These are phyloP conservation scores for Spiromastix sp. DNA, from an alignment of 2,329 filamentous ascomycete genomes.

Conservation along the genomic window DNA sequence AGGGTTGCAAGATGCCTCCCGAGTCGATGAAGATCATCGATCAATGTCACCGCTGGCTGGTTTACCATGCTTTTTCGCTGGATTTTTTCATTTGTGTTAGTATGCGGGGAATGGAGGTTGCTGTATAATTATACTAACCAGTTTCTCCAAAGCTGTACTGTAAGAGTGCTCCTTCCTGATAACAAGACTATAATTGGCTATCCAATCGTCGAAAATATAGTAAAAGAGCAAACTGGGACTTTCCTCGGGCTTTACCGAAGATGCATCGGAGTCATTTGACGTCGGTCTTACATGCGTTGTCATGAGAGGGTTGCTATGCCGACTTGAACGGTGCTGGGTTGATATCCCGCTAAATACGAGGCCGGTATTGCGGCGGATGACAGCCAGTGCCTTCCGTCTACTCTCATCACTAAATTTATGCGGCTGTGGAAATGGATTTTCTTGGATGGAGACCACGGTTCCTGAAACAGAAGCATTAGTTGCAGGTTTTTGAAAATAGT, in stretches of 20 bases:
- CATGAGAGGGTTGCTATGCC: conserved; percentile 41
- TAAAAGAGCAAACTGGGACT: conserved; percentile 54
- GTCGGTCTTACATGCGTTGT: conserved; percentile 36
- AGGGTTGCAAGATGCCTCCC: conserved; percentile 51
- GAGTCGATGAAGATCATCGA: conserved; percentile 47
- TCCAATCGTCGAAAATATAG: conserved; percentile 59
- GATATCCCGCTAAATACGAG: conserved; percentile 54
- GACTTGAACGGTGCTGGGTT: conserved; percentile 36
- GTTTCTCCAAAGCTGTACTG: conserved; percentile 36
- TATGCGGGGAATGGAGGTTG: neutral
- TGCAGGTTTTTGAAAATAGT: neutral
- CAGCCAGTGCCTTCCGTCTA: conserved; percentile 20
- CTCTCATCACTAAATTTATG: conserved; percentile 21
- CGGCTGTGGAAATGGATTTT: conserved; percentile 44
- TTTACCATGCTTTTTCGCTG: conserved; percentile 47
- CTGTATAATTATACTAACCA: conserved; percentile 28
- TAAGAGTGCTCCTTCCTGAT: conserved; percentile 46
- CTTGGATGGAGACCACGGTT: conserved; percentile 61
- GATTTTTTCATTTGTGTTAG: conserved; percentile 1
- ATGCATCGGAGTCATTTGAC: conserved; percentile 19
- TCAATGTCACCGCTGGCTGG: conserved; percentile 34
- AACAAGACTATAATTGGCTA: conserved; percentile 51
- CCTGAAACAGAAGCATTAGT: conserved; percentile 29
- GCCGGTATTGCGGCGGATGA: conserved; percentile 46
- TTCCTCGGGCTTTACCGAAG: conserved; percentile 35